Base-by-base conservation (phyloP, 2,329 filamentous ascomycete species). In the Didymella sp. region DNA sequence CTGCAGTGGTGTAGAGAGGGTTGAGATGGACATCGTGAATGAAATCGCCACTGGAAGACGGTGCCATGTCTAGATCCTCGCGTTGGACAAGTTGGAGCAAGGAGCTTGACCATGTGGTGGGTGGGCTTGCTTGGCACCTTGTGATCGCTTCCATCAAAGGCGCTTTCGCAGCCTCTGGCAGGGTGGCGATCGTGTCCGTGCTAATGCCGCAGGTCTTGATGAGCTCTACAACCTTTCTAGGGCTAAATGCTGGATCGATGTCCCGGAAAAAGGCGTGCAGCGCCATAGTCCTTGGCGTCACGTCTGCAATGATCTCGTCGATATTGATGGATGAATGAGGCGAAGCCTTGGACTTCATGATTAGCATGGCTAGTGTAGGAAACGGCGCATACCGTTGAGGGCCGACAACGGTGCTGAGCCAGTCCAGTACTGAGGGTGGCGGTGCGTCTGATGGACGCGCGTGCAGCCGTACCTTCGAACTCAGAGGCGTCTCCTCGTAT, bases 131-230 rank as follows among this genome's bases (percentile, higher is more conserved):
- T 73, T 96, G 93, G 63, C 91, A 96, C 61, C 87, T 84, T n/a
- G 88, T 85, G 37, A 98, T 92, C 5, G 89, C 87, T 77, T 98
- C 93, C 71, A 89, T 89, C 13, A 98, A 80, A 0, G 91, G 89
- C 2, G 89, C 85, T 51, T 90, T 84, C n/a, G 97, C 82, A 24
- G 91, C 87, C 74, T 96, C 92, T 1, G 95, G 94, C 1, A 98
- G 80, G 0, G 90, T 92, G 61, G 96, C 91, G 15, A 98, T 82
- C 45, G 93, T 79, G 22, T 84, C 80, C 9, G 78, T 76, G 6
- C 84, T 87, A 43, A 96, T 85, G 0, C 89, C 88, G 59, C 88
- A 88, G 40, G 85, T 80, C 56, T 88, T 82, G 78, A 97, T 88
- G 22, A 88, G 82, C 70, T 95, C 88, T 2, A 96, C 89, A 61